phyloP scores from a whole-genome alignment of 2,329 filamentous ascomycete species.

The Colletotrichum eremochloae region DNA sequence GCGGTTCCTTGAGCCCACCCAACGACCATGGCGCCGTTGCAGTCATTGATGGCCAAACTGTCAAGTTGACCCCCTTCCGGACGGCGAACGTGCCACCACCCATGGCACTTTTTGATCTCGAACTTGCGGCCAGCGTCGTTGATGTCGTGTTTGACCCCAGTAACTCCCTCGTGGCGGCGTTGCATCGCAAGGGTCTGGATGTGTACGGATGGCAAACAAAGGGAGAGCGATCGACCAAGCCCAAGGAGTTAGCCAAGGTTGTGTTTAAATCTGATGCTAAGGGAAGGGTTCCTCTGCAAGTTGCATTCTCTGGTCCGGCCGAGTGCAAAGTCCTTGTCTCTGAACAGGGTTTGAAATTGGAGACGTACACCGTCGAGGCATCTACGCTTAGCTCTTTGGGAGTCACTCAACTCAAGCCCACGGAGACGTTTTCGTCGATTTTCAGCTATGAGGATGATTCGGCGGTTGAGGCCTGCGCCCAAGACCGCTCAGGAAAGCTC shows the following conservation, averaged over 20 bases:
- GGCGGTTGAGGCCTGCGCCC: constrained; percentile 55
- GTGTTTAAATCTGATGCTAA: constrained; percentile 52
- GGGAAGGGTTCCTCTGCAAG: constrained; percentile 47
- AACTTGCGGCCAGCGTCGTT: constrained; percentile 71
- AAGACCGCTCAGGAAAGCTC: constrained; percentile 62
- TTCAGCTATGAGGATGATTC: constrained; percentile 50
- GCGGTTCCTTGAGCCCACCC: constrained; percentile 78
- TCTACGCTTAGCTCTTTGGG: constrained; percentile 3
- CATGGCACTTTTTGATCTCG: constrained; percentile 86
- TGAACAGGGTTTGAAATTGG: constrained; percentile 43
- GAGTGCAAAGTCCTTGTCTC: constrained; percentile 51
- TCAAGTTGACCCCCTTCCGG: constrained; percentile 89
- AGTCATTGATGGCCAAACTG: constrained; percentile 82
- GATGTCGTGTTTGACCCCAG: constrained; percentile 81
- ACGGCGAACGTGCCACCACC: constrained; percentile 91
- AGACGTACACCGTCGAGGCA: constrained; percentile 22
- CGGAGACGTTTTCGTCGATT: constrained; percentile 45
- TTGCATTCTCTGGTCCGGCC: constrained; percentile 48
- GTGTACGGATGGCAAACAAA: constrained; percentile 78
- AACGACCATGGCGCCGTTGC: constrained; percentile 84
- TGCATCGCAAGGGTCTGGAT: constrained; percentile 76
- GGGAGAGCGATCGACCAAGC: constrained; percentile 62
- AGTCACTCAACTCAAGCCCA: constrained; percentile 14
- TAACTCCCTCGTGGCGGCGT: constrained; percentile 76
- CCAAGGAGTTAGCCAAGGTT: constrained; percentile 56